These are phyloP conservation scores for Eudorina sp. DNA, from an alignment of 139 green algal genomes.

Conservation along the genomic window DNA sequence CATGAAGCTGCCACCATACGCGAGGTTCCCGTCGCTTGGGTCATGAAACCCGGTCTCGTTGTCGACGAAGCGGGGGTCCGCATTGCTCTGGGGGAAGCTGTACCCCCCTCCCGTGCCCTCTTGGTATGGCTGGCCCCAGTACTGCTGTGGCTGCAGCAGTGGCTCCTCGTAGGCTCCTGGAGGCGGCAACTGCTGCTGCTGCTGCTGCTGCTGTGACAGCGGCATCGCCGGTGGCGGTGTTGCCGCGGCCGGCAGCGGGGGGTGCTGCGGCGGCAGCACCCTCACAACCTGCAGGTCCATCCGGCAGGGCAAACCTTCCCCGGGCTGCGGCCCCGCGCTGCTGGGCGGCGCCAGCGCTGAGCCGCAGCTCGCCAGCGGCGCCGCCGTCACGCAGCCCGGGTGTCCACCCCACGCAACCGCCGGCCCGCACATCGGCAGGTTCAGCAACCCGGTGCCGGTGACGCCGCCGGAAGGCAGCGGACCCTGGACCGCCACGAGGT, in stretches of 20 bases:
- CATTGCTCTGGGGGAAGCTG: too few species aligned
- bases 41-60: too few species aligned
- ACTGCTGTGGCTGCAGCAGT: background rate
- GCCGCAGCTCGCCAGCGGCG: background rate
- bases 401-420: background rate
- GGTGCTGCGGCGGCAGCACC: background rate
- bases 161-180: background rate
- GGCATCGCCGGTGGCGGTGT: background rate
- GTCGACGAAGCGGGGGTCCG: too few species aligned
- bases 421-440: conserved; percentile 7
- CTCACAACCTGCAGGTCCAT: background rate
- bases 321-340: background rate
- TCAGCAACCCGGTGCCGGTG: conserved; percentile 3
- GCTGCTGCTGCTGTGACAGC: background rate
- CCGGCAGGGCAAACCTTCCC: background rate
- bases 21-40: too few species aligned
- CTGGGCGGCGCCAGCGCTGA: background rate
- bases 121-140: background rate
- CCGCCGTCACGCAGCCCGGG: background rate
- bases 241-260: background rate
- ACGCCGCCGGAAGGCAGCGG: background rate
- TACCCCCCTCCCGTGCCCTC: too few species aligned
- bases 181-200: too few species aligned
- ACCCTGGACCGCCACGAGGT: conserved; percentile 23
- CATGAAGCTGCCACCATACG: too few species aligned